phyloP scores from a whole-genome alignment of 306 rosid species.

The Castanea mollissima region DNA sequence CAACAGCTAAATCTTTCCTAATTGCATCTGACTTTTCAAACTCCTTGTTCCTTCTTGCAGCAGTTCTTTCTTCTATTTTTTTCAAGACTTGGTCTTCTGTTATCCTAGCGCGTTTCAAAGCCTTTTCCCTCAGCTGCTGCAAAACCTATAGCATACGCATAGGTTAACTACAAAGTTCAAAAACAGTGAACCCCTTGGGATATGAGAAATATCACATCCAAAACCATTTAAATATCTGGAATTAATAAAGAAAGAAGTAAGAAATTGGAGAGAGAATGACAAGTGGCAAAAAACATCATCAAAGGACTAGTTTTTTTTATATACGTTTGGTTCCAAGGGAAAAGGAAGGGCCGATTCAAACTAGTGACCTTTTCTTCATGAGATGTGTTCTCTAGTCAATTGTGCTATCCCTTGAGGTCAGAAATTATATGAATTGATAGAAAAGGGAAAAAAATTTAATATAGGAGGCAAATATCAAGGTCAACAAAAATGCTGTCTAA shows the following conservation, averaged over 20 bases:
- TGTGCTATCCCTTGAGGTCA: background rate
- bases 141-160: constrained; percentile 48
- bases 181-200: background rate
- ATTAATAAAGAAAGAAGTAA: background rate
- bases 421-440: background rate
- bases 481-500: background rate
- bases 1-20: constrained; percentile 65
- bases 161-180: background rate
- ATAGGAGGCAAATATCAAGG: background rate
- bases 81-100: constrained; percentile 64
- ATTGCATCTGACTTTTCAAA: constrained; percentile 78
- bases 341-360: background rate
- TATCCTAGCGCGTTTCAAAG: constrained; percentile 76
- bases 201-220: background rate
- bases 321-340: background rate
- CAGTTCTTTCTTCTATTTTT: constrained; percentile 68
- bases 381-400: too few species aligned
- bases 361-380: too few species aligned
- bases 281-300: constrained; percentile 7
- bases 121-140: constrained; percentile 72
- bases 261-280: background rate
- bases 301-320: background rate
- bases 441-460: background rate
- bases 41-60: constrained; percentile 74
- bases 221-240: background rate